A percentile compares a stretch with the other conserved stretches of the same genome.
Conservation (phyloP, 495 filamentous ascomycete genomes). For the Penicillium crystallinum region DNA sequence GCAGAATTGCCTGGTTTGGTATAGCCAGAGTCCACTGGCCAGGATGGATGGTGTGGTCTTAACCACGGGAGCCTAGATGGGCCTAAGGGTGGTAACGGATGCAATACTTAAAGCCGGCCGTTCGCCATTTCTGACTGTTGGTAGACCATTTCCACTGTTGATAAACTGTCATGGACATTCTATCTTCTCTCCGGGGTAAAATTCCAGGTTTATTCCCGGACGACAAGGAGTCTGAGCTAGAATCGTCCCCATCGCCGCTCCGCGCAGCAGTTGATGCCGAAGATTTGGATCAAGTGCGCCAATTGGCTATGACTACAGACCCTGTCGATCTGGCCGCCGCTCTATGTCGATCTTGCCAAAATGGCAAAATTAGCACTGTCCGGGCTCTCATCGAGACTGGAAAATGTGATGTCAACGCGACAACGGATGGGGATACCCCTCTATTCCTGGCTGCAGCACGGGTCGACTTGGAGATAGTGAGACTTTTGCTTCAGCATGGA, state of each 20-base stretch:
- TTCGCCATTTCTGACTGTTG: background rate
- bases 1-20: background rate
- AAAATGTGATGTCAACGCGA: constrained; percentile 3
- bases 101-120: background rate
- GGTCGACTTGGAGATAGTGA: background rate
- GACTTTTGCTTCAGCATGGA: background rate
- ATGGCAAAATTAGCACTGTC: background rate
- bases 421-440: background rate
- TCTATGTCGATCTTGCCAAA: constrained; percentile 4
- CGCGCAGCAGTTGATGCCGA: background rate
- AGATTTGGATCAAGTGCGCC: constrained; percentile 1
- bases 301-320: background rate
- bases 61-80: background rate
- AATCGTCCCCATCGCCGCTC: background rate
- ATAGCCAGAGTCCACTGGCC: background rate
- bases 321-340: background rate
- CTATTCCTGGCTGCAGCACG: constrained; percentile 1
- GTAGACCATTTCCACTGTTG: background rate
- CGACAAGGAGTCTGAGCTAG: no score
- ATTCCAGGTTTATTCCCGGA: background rate
- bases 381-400: background rate
- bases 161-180: background rate
- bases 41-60: background rate
- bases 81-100: background rate
- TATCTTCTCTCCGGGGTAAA: background rate